A percentile compares a stretch with the other conserved stretches of the same genome.
Conservation (phyloP, 768 basidiomycete species). For the Xanthoconium stramineum region DNA sequence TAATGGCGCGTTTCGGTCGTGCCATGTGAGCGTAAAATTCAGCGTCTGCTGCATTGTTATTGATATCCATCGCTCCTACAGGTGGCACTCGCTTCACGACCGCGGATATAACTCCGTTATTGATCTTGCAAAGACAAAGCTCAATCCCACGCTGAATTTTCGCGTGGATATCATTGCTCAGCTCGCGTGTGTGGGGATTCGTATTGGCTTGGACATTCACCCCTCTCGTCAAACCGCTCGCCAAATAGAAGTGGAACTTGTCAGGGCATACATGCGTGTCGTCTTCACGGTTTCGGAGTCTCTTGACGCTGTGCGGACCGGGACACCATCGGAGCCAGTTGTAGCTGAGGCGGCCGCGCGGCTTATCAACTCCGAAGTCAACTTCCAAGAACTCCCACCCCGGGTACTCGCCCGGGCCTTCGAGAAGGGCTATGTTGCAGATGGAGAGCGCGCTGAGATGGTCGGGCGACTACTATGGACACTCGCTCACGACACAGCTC, state of each 20-base stretch:
- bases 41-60: background rate
- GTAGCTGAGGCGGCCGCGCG: too few relatives aligned
- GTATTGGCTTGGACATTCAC: background rate
- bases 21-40: background rate
- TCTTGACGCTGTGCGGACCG: background rate
- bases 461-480: too few relatives aligned
- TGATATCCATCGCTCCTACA: background rate
- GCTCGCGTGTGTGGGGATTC: background rate
- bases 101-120: background rate
- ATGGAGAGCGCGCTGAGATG: too few relatives aligned
- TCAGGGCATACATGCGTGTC: background rate
- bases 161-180: background rate
- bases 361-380: too few relatives aligned
- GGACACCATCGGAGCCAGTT: too few relatives aligned
- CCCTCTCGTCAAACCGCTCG: background rate
- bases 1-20: background rate
- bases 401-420: too few relatives aligned
- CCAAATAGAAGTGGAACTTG: background rate
- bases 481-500: too few relatives aligned
- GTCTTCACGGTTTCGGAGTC: background rate
- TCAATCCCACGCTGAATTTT: background rate
- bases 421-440: too few relatives aligned
- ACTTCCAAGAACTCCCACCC: too few relatives aligned
- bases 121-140: background rate
- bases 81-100: background rate